Percentiles rank a stretch among this genome's conserved stretches.
phyloP scores from a whole-genome alignment of 73 alveolate species.

The Paramecium caudatum region DNA sequence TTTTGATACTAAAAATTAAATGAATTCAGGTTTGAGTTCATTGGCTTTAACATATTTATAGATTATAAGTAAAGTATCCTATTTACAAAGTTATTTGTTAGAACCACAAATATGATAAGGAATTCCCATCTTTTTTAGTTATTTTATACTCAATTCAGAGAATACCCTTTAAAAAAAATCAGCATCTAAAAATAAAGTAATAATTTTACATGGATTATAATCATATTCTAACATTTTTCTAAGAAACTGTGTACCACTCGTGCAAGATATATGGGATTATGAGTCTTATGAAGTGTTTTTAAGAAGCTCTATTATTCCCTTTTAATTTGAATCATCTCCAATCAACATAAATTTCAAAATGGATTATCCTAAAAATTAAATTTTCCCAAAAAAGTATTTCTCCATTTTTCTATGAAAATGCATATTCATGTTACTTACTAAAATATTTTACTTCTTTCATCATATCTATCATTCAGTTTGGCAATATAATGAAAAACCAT shows the following conservation, averaged over 20 bases:
- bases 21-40: slow-evolving; percentile 35
- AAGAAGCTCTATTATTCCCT: slow-evolving; percentile 20
- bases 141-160: slow-evolving; percentile 22
- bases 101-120: neutral
- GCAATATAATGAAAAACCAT: slow-evolving; percentile 32
- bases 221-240: slow-evolving; percentile 53
- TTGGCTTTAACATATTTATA: slow-evolving; percentile 46
- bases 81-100: slow-evolving; percentile 28
- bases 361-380: neutral
- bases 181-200: slow-evolving; percentile 3
- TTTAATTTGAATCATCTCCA: slow-evolving; percentile 2
- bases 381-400: slow-evolving; percentile 58
- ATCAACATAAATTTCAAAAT: slow-evolving; percentile 12
- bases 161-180: slow-evolving; percentile 1
- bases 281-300: neutral
- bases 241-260: slow-evolving; percentile 10
- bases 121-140: neutral
- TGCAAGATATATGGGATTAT: slow-evolving; percentile 53
- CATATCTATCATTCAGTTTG: slow-evolving; percentile 19
- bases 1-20: slow-evolving; percentile 5
- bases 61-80: neutral
- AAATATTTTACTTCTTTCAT: slow-evolving; percentile 50
- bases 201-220: slow-evolving; percentile 51
- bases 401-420: slow-evolving; percentile 67
- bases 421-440: neutral